Percentiles rank a stretch among this genome's conserved stretches.
Conservation (phyloP, 306 rosid genomes). For the Crotalaria pallida region DNA sequence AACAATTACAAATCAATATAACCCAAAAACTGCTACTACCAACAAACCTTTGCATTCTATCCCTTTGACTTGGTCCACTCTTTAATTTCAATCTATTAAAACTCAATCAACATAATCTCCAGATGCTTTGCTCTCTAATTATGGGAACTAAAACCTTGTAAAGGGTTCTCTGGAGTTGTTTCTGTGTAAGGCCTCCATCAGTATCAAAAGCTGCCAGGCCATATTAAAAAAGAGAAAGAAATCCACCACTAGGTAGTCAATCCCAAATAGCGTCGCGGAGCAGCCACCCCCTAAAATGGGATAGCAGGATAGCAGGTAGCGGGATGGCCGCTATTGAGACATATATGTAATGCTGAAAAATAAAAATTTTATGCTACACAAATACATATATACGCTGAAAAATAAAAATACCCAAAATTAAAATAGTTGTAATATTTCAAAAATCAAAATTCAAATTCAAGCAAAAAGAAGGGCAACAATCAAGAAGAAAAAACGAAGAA, state of each 20-base stretch:
- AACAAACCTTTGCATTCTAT: conserved; percentile 9
- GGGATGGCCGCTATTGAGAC: too few species aligned
- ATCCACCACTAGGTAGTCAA: neutral
- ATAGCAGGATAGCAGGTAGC: too few species aligned
- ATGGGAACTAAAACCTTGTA: neutral
- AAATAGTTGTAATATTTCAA: too few species aligned
- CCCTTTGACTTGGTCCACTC: neutral
- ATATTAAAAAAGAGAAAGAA: neutral
- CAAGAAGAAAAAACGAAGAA: too few species aligned
- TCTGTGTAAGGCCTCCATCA: neutral
- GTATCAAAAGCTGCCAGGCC: neutral
- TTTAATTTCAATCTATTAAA: neutral
- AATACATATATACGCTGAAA: too few species aligned
- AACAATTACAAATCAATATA: neutral
- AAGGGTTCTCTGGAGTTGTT: neutral
- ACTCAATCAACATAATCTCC: neutral
- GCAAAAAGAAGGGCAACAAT: too few species aligned
- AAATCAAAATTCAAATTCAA: too few species aligned
- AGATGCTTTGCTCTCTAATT: neutral
- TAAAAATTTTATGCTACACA: too few species aligned
- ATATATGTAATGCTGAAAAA: too few species aligned
- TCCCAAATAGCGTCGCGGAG: too few species aligned
- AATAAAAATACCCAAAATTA: too few species aligned
- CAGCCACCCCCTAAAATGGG: too few species aligned
- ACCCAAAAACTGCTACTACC: conserved; percentile 7